A percentile compares a stretch with the other conserved stretches of the same genome.
Conservation (phyloP, 1,139 yeast species). For the Yamadazyma triangularis region DNA sequence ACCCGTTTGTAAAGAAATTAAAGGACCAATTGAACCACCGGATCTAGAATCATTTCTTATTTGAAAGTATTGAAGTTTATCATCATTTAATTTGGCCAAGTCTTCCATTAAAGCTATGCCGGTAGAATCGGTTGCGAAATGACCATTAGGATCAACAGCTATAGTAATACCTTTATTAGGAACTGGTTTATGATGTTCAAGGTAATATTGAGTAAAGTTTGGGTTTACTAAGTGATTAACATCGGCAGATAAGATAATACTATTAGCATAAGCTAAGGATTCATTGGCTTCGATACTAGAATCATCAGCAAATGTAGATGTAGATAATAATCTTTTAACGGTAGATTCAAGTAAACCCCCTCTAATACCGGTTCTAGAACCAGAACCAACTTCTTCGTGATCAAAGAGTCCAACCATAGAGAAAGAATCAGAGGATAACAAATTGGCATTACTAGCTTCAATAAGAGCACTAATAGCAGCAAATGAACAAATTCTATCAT, state of each 20-base stretch:
- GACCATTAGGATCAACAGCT: constrained; percentile 39
- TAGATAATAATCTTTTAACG: constrained; percentile 28
- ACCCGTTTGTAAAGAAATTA: constrained; percentile 33
- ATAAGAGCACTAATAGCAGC: constrained; percentile 36
- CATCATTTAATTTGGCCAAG: constrained; percentile 25
- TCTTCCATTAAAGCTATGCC: constrained; percentile 30
- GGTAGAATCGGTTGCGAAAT: constrained; percentile 40
- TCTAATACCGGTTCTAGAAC: constrained; percentile 38
- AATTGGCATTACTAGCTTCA: constrained; percentile 16
- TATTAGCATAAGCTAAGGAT: constrained; percentile 28
- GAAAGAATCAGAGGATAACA: constrained; percentile 25
- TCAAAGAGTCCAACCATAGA: constrained; percentile 37
- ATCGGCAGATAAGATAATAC: constrained; percentile 40
- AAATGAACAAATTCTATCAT: constrained; percentile 42
- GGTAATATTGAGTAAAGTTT: constrained; percentile 33
- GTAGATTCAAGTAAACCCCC: constrained; percentile 35
- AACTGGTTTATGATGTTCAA: constrained; percentile 35
- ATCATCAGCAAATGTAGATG: constrained; percentile 14
- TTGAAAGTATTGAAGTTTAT: constrained; percentile 37
- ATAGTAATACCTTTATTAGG: constrained; percentile 41
- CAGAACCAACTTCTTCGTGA: constrained; percentile 44
- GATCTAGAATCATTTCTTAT: constrained; percentile 41
- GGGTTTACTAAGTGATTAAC: constrained; percentile 47
- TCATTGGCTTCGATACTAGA: constrained; percentile 17
- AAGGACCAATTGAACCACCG: constrained; percentile 47